phyloP scores from a whole-genome alignment of 2,329 filamentous ascomycete species.

The Ophiognomonia clavigignenti-juglandacearum region DNA sequence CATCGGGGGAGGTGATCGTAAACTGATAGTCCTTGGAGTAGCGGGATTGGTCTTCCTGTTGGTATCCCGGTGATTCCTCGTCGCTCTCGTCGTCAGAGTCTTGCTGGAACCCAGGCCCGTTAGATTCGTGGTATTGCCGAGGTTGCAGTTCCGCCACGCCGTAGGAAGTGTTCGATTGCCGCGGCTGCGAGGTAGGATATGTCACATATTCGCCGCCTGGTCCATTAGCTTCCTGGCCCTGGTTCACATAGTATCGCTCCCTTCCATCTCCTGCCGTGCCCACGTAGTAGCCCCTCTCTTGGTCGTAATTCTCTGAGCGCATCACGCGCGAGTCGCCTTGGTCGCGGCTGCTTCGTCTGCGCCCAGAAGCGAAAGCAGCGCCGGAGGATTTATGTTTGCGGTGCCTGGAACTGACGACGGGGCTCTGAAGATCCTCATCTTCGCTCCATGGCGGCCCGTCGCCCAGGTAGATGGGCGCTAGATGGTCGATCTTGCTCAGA shows the following conservation, averaged over 20 bases:
- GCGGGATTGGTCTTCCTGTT: constrained; percentile 65
- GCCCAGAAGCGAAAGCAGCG: constrained; percentile 40
- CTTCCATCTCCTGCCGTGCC: constrained; percentile 65
- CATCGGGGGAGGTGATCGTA: constrained; percentile 89
- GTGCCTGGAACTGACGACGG: constrained; percentile 79
- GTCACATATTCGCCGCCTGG: constrained; percentile 77
- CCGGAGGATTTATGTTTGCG: constrained; percentile 76
- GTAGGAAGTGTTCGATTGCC: constrained; percentile 49
- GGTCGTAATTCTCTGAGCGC: constrained; percentile 47
- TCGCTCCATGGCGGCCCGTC: constrained; percentile 93
- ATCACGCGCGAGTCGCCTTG: constrained; percentile 37
- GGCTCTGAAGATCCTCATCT: constrained; percentile 90
- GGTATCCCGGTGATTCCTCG: constrained; percentile 53
- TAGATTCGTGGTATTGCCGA: constrained; percentile 38
- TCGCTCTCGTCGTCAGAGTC: constrained; percentile 56
- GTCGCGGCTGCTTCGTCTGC: constrained; percentile 41
- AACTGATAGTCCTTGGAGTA: constrained; percentile 93
- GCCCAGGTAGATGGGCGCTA: constrained; percentile 77
- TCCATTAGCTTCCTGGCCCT: constrained; percentile 65
- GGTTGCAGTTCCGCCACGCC: constrained; percentile 40
- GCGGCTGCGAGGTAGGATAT: constrained; percentile 62
- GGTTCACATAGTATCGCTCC: constrained; percentile 70
- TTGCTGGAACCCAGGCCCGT: constrained; percentile 46
- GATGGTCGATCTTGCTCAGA: constrained; percentile 61
- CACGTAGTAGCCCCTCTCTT: constrained; percentile 62